These are phyloP conservation scores for Phytophthora megakarya DNA, from an alignment of 352 stramenopile species.

Conservation along the genomic window DNA sequence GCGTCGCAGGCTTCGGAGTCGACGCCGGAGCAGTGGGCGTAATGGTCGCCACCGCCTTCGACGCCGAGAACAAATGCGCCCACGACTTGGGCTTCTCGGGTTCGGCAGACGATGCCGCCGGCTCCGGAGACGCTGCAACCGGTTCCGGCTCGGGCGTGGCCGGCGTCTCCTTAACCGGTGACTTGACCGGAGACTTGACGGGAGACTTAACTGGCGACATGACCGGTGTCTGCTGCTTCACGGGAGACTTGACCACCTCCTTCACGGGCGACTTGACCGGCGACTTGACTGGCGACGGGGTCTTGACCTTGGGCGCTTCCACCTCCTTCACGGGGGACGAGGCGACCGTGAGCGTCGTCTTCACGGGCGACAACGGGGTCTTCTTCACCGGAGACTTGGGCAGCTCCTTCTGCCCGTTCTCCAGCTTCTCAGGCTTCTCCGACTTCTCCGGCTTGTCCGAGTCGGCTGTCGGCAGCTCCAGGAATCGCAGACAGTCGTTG, in stretches of 20 bases:
- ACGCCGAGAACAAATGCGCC: conserved; percentile 34
- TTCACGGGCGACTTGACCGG: neutral
- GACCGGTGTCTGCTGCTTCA: conserved; percentile 15
- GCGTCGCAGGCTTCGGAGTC: conserved; percentile 51
- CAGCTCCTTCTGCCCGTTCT: neutral
- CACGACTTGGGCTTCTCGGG: conserved; percentile 44
- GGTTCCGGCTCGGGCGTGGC: conserved; percentile 15
- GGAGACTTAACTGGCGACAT: conserved; percentile 19
- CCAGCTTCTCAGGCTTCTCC: too few species aligned
- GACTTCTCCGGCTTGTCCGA: conserved; percentile 23
- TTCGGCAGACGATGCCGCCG: conserved; percentile 32
- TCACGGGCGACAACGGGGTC: conserved; percentile 2
- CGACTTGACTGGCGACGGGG: conserved; percentile 20
- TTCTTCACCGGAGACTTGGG: conserved; percentile 30
- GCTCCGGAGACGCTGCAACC: conserved; percentile 31
- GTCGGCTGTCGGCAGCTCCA: conserved; percentile 57
- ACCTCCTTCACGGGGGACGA: conserved; percentile 15
- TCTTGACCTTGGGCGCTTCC: conserved; percentile 22
- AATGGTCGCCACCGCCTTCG: conserved; percentile 26
- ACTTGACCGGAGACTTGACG: conserved; percentile 32
- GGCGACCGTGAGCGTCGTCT: conserved; percentile 31
- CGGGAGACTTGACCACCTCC: neutral
- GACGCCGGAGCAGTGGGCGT: conserved; percentile 26
- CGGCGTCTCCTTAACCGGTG: conserved; percentile 38
- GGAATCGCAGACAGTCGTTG: conserved; percentile 87